Base-by-base conservation (phyloP, 768 basidiomycete species). In the Lyophyllum shimeji region DNA sequence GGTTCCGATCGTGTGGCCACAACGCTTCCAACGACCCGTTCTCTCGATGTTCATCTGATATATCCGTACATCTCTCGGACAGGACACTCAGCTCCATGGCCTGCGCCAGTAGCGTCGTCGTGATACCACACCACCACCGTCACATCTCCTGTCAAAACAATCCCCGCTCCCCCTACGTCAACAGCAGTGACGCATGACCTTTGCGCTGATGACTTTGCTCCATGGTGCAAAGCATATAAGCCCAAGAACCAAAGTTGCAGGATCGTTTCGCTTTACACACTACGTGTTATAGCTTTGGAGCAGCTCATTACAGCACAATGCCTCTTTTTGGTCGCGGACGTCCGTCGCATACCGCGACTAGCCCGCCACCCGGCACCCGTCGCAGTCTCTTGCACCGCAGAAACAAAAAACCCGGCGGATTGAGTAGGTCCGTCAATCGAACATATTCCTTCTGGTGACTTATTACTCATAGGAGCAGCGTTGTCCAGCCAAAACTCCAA, bases 401-500 rank as follows among this genome's bases (percentile, higher is more conserved):
- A 56, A 74, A 82, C 60, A 72, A 62, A 24, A 76, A 79, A 50
- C 75, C 76, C 33, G 78, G 79, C 40, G 79, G 80, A 29, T 75
- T 77, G 64, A 79, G 80, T 80, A 63, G 64, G 78, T 54, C 45
- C 46, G 31, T 33, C 12, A 6, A 12, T 37, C 5, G 29, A 13
- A 37, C 34, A 37, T 37, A 37, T 37, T 37, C 8, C 15, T 37
- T 13, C 7, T 37, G 34, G 4, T 5, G 6, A 12, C 45, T 29
- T 47, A 9, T 25, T 52, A 34, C 46, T 20, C 31, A 25, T 61
- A 80, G 77, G 76, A 68, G 76, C 79, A 31, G 77, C 81, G 2
- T 68, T 82, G 4, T 54, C 76, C n/a, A 83, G 81, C 60, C 79
- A 82, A 1, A 77, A 80, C 48, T 82, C 80, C 7, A 78, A 77